phyloP scores from a whole-genome alignment of 306 rosid genomes.

The Quercus aquifolioides region DNA sequence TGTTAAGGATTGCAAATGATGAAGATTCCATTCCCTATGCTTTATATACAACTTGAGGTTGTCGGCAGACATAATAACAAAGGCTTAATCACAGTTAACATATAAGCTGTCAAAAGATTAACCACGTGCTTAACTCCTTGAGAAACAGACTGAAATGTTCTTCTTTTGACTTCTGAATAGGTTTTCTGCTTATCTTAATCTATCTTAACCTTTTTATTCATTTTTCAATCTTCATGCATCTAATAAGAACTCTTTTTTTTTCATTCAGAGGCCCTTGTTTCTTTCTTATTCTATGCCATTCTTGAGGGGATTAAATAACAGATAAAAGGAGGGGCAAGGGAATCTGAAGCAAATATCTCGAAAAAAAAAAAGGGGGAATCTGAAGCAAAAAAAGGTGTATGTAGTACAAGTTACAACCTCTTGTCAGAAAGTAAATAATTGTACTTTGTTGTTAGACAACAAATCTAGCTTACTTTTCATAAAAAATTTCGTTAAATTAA shows the following conservation, averaged over 20 bases:
- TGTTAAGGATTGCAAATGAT: conserved; percentile 32
- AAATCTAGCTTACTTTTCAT: no score
- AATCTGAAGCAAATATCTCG: neutral
- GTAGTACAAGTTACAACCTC: neutral
- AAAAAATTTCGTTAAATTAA: no score
- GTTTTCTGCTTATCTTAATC: neutral
- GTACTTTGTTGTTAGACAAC: neutral
- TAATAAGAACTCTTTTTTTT: conserved; percentile 10
- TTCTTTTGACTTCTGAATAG: neutral
- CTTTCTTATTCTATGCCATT: conserved; percentile 3
- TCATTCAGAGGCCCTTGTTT: conserved; percentile 9
- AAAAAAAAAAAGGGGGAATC: neutral
- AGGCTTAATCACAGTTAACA: neutral
- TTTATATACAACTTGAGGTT: conserved; percentile 33
- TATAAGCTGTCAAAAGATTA: conserved; percentile 1
- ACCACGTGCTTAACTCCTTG: neutral
- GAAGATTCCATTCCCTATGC: conserved; percentile 41
- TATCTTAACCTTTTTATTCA: no score
- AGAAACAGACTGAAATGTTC: neutral
- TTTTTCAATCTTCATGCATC: conserved; percentile 19
- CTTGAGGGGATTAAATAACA: neutral
- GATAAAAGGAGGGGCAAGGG: neutral
- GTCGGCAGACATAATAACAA: conserved; percentile 36
- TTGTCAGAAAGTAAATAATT: neutral
- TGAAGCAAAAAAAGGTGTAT: neutral